Percentiles rank a stretch among this genome's conserved stretches.
Conservation (phyloP, 2,329 filamentous ascomycete species). For the Lachnellula willkommii region DNA sequence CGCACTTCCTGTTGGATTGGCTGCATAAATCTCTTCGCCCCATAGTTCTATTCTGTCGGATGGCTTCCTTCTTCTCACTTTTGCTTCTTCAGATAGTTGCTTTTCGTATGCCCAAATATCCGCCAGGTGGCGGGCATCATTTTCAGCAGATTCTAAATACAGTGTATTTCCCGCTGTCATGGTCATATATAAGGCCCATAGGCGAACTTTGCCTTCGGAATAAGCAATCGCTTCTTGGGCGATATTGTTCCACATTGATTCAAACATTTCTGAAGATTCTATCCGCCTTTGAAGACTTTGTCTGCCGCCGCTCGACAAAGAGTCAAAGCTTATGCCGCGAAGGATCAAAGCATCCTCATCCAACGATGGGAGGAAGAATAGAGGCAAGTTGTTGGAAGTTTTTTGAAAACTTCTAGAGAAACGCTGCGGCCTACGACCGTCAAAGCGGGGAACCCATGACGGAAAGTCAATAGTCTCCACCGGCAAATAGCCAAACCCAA, state of each 20-base stretch:
- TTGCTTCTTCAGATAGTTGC: not conserved
- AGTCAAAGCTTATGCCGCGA: not conserved
- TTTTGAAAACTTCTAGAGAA: too few species aligned
- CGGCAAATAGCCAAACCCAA: too few species aligned
- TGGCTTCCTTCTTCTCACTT: not conserved
- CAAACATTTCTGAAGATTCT: not conserved
- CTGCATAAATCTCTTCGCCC: not conserved
- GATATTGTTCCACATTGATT: not conserved
- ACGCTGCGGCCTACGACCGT: too few species aligned
- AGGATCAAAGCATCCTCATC: not conserved
- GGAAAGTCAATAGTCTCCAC: too few species aligned
- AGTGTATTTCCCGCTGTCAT: too few species aligned
- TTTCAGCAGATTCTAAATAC: too few species aligned
- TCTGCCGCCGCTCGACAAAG: not conserved
- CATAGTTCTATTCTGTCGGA: not conserved
- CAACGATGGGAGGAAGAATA: not conserved
- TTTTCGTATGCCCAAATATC: not conserved
- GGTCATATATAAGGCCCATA: not conserved
- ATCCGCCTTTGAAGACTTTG: not conserved
- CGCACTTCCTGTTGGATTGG: not conserved
- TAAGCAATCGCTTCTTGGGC: not conserved
- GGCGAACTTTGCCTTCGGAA: not conserved
- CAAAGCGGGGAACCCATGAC: not conserved
- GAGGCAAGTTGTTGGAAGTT: not conserved
- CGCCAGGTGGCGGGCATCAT: not conserved